Base-by-base conservation (phyloP, 768 basidiomycete genomes). In the Mycena haematopus region DNA sequence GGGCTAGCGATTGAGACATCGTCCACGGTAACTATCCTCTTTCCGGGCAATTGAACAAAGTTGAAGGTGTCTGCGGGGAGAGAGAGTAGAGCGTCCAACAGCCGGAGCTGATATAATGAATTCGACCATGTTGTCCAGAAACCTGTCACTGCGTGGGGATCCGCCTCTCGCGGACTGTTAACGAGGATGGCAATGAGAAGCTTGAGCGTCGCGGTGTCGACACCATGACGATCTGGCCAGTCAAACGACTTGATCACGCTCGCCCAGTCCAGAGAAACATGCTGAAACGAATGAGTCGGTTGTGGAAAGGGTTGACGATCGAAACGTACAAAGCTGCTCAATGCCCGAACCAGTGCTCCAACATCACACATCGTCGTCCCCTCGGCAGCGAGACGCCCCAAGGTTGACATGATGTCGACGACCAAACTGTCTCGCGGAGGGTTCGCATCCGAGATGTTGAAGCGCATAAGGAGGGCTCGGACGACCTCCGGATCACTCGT, bases 11-110 rank as follows among this genome's bases (percentile, higher is more conserved):
- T 80, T 2, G 91, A 84, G 42, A 95, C 91, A 64, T 96, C 95
- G 51, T 96, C 94, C 22, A 93, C 88, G 0, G 92, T 92, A 36
- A 96, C 92, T 64, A 95, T 89, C 65, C 90, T 80, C 36, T 84
- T 86, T 3, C 92, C 91, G 38, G 95, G 92, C 27, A 99, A 82
- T 33, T 89, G 86, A 55, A 96, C 91, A 72, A 99, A 93, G 72
- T 92, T 95, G 80, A 97, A 95, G 0, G 92, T 93, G 73, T 97
- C 96, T 1, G 87, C 87, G 2, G 95, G 90, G 25, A 98, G 80
- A 25, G 91, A 93, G 11, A 96, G 87, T 38, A 99, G 83, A 2
- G 92, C 92, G 68, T 95, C 93, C 33, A 98, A 82, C 21, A 99
- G 82, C 44, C 89, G 88, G 29, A 98, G 83, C 72, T 96, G 95